Evolutionary conservation across 169 alveolate genomes (phyloP), one percentile per base, ranked within the genome.

Genomic region (Cryptosporidium viatorum): DNA sequence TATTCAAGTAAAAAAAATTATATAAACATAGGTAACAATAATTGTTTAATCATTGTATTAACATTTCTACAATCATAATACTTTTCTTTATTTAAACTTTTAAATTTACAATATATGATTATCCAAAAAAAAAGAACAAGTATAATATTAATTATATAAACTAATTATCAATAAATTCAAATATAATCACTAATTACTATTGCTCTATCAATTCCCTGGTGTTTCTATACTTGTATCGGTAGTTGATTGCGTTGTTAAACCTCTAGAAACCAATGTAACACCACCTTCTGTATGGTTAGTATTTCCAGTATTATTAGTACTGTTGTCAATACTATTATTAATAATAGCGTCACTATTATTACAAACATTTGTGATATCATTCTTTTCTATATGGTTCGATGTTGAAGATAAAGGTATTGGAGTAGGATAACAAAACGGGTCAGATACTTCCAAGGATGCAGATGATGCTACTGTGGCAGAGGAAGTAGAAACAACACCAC

Each of bases 171-270:
- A 21, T 37, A 67, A 67, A 67, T 67, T 39, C 51, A 37, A 65
- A 33, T 67, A 67, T 67, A 37, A 67, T 14, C 51, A 37, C 51
- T 39, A 67, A 67, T 37, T 67, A 67, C 23, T 39, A 67, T 67
- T 67, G 18, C 51, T 67, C 51, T 26, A 29, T 80, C 35, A 80
- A 48, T 80, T 80, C 31, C 89, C 89, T 23, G 86, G 29, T 8
- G 89, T 37, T 58, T 80, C 89, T 10, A 80, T 80, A 80, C 89
- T 80, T 3, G 89, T 80, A 41, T 80, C 71, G 18, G 89, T 80
- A 18, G 89, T 80, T 62, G 89, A 80, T 65, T 80, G 89, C 5
- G 80, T 80, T 41, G 89, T 80, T 14, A 80, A 62, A 33, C 89
- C 89, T 45, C 89, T 60, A 62, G 89, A 39, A 70, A 70, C 74